These are phyloP conservation scores for Cicer arietinum DNA, from an alignment of 306 rosid species.

Conservation along the genomic window DNA sequence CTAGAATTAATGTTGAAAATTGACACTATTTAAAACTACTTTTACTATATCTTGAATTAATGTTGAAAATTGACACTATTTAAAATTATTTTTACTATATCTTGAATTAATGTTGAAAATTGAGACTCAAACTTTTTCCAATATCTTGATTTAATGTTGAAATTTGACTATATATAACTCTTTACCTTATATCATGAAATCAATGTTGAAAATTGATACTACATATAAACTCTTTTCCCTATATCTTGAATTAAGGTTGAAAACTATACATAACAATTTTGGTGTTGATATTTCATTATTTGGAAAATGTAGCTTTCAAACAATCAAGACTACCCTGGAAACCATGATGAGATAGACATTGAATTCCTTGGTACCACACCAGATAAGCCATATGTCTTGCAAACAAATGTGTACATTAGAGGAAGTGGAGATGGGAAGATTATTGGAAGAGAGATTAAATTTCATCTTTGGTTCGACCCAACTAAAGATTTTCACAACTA, in stretches of 20 bases:
- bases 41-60: neutral
- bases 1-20: too few relatives aligned
- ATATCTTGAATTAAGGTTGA: neutral
- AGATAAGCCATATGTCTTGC: constrained; percentile 83
- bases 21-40: too few relatives aligned
- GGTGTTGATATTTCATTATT: constrained; percentile 1
- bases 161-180: too few relatives aligned
- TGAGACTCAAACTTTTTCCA: too few relatives aligned
- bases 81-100: neutral
- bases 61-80: neutral
- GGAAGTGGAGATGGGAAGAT: constrained; percentile 86
- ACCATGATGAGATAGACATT: constrained; percentile 91
- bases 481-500: constrained; percentile 81
- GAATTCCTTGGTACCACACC: constrained; percentile 88
- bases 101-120: too few relatives aligned
- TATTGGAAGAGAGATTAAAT: constrained; percentile 78
- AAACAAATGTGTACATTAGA: constrained; percentile 82
- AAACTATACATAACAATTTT: constrained; percentile 6
- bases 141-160: too few relatives aligned
- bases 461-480: constrained; percentile 97
- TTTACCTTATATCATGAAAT: too few relatives aligned
- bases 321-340: constrained; percentile 74
- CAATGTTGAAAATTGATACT: constrained; percentile 4
- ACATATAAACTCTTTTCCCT: neutral
- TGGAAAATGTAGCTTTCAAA: constrained; percentile 77